These are phyloP conservation scores for Penicillium salamii DNA, from an alignment of 495 filamentous ascomycete genomes.

Conservation along the genomic window DNA sequence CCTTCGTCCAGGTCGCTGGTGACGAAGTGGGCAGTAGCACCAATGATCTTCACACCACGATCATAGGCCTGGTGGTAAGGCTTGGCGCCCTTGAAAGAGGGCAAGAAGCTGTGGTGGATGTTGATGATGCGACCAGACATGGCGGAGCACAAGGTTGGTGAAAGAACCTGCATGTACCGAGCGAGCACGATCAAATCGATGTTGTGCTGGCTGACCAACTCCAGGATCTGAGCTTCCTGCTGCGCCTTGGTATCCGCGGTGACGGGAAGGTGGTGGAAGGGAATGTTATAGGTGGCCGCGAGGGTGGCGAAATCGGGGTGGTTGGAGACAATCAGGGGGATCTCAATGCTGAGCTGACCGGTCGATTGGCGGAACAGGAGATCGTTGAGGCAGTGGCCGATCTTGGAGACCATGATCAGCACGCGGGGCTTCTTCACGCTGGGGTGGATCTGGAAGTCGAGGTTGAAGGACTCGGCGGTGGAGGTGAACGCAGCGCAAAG, in stretches of 20 bases:
- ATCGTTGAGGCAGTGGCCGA: slow-evolving; percentile 77
- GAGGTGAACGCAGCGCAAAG: slow-evolving; percentile 45
- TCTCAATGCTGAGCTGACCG: slow-evolving; percentile 59
- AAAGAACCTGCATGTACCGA: slow-evolving; percentile 83
- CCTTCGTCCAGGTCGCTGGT: slow-evolving; percentile 74
- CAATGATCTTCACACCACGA: slow-evolving; percentile 76
- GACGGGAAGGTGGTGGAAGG: slow-evolving; percentile 72
- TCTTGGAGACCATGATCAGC: slow-evolving; percentile 80
- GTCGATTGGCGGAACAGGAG: slow-evolving; percentile 68
- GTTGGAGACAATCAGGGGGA: slow-evolving; percentile 68
- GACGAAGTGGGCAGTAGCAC: slow-evolving; percentile 74
- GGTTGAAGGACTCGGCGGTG: slow-evolving; percentile 54
- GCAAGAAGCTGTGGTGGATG: slow-evolving; percentile 78
- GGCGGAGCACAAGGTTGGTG: slow-evolving; percentile 62
- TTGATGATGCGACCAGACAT: slow-evolving; percentile 79
- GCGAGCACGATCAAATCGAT: slow-evolving; percentile 73
- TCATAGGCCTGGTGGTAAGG: slow-evolving; percentile 80
- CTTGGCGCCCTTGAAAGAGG: slow-evolving; percentile 76
- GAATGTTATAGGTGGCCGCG: slow-evolving; percentile 66
- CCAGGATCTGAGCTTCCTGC: slow-evolving; percentile 64
- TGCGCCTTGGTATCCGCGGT: slow-evolving; percentile 63
- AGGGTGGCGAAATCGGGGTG: slow-evolving; percentile 67
- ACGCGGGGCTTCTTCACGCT: slow-evolving; percentile 62
- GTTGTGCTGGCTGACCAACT: slow-evolving; percentile 58
- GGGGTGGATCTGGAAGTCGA: slow-evolving; percentile 62